phyloP scores from a whole-genome alignment of 176 grass and related monocot genomes.

The Luzula sylvatica region DNA sequence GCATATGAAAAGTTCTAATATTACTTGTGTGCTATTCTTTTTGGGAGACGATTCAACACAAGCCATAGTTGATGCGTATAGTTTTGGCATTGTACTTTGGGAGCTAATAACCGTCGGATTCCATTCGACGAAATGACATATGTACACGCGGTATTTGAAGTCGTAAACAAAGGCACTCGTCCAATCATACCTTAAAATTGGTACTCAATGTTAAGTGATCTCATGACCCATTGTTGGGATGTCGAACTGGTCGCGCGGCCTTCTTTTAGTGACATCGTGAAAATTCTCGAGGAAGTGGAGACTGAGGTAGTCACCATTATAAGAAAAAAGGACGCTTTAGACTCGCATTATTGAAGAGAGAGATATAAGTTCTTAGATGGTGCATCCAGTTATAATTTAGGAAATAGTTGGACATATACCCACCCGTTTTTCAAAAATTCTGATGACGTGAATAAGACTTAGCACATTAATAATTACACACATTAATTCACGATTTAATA shows the following conservation, averaged over 20 bases:
- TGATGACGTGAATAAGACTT: too few relatives aligned
- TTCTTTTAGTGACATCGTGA: slow-evolving; percentile 43
- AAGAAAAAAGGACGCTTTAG: slow-evolving; percentile 62
- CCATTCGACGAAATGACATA: slow-evolving; percentile 72
- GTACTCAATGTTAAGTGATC: slow-evolving; percentile 31
- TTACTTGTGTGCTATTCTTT: too few relatives aligned
- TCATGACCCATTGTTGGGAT: slow-evolving; percentile 76
- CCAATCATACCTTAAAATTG: slow-evolving; percentile 51
- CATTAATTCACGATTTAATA: too few relatives aligned
- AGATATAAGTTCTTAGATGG: too few relatives aligned
- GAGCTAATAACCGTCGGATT: slow-evolving; percentile 58
- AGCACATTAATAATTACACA: too few relatives aligned
- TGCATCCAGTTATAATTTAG: too few relatives aligned
- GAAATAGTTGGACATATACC: too few relatives aligned
- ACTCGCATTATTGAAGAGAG: too few relatives aligned
- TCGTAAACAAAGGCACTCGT: slow-evolving; percentile 45
- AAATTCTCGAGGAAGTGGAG: slow-evolving; percentile 50
- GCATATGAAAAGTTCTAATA: too few relatives aligned
- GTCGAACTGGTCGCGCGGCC: slow-evolving; percentile 39
- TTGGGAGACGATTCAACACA: too few relatives aligned
- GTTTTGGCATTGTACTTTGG: slow-evolving; percentile 76
- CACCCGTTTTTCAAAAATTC: too few relatives aligned
- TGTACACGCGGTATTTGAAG: slow-evolving; percentile 62
- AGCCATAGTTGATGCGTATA: slow-evolving; percentile 47
- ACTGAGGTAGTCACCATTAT: slow-evolving; percentile 40